A percentile compares a stretch with the other conserved stretches of the same genome.
phyloP scores from a whole-genome alignment of 257 asterid species.

The Mitragyna speciosa region DNA sequence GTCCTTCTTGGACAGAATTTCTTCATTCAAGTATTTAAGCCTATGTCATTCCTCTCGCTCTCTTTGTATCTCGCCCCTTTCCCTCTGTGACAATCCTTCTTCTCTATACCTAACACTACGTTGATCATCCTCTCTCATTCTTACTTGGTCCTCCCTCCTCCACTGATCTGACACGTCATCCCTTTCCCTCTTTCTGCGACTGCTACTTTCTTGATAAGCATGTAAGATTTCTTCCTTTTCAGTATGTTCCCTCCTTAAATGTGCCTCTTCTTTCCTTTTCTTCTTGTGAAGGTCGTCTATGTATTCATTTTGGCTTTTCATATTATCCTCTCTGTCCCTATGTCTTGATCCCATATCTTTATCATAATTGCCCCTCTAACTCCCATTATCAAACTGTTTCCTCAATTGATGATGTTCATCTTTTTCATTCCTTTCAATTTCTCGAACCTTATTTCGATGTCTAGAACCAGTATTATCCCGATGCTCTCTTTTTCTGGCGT shows the following conservation, averaged over 20 bases:
- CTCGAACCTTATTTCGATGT: constrained; percentile 55
- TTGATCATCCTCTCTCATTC: constrained; percentile 63
- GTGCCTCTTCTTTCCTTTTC: constrained; percentile 72
- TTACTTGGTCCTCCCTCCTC: constrained; percentile 65
- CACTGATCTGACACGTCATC: constrained; percentile 71
- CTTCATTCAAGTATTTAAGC: constrained; percentile 61
- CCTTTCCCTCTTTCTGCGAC: constrained; percentile 76
- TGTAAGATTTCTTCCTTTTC: constrained; percentile 60
- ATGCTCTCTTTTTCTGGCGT: constrained; percentile 59
- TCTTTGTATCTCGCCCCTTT: constrained; percentile 71
- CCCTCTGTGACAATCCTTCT: constrained; percentile 60
- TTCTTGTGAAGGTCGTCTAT: constrained; percentile 56
- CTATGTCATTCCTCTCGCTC: constrained; percentile 90
- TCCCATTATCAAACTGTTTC: constrained; percentile 59
- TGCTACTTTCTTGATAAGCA: constrained; percentile 59
- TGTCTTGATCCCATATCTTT: constrained; percentile 55
- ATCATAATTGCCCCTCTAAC: constrained; percentile 59
- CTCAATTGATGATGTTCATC: constrained; percentile 58
- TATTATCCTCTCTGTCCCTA: constrained; percentile 61
- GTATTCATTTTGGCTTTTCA: constrained; percentile 50
- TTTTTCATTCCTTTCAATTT: constrained; percentile 59
- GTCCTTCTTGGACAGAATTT: constrained; percentile 58
- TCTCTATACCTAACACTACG: constrained; percentile 67
- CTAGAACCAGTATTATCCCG: constrained; percentile 59
- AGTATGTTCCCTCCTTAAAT: constrained; percentile 46